These are phyloP conservation scores for Schizosaccharomyces cryophilus DNA, from an alignment of 805 yeast genomes.

Conservation along the genomic window DNA sequence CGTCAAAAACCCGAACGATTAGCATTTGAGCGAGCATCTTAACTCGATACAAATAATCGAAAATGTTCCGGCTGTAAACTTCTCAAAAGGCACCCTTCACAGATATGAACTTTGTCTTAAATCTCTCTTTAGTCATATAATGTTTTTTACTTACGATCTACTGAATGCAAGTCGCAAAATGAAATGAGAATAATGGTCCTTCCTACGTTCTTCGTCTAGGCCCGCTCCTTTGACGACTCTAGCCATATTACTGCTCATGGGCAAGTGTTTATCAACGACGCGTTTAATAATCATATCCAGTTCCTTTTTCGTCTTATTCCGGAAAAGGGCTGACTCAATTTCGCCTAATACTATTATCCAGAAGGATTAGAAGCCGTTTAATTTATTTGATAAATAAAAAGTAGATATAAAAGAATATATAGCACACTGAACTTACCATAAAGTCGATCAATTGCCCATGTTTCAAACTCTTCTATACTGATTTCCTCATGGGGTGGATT, in stretches of 20 bases:
- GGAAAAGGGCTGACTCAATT: slow-evolving; percentile 47
- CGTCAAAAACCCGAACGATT: too few species aligned
- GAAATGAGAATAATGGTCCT: slow-evolving; percentile 82
- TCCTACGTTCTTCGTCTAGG: slow-evolving; percentile 37
- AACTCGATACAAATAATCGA: too few species aligned
- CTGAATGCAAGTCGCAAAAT: slow-evolving; percentile 77
- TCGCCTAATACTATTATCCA: slow-evolving; percentile 35
- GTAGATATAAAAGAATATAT: background rate
- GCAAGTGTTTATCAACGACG: slow-evolving; percentile 35
- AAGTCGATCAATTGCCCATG: slow-evolving; percentile 84
- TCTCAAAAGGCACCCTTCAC: too few species aligned
- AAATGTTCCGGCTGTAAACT: too few species aligned
- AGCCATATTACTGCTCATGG: slow-evolving; percentile 26
- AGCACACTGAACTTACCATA: slow-evolving; percentile 14
- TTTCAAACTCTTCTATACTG: slow-evolving; percentile 76
- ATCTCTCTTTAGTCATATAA: too few species aligned
- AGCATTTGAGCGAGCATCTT: background rate
- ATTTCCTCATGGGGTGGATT: slow-evolving; percentile 64
- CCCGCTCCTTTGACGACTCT: slow-evolving; percentile 7
- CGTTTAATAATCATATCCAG: slow-evolving; percentile 43
- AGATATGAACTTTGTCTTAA: too few species aligned
- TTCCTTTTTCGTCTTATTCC: slow-evolving; percentile 41
- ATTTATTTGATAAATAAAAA: background rate
- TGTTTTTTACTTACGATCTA: slow-evolving; percentile 17
- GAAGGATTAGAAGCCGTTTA: background rate